Evolutionary conservation across 306 rosid species (phyloP).

Genomic region (Prunus persica): DNA sequence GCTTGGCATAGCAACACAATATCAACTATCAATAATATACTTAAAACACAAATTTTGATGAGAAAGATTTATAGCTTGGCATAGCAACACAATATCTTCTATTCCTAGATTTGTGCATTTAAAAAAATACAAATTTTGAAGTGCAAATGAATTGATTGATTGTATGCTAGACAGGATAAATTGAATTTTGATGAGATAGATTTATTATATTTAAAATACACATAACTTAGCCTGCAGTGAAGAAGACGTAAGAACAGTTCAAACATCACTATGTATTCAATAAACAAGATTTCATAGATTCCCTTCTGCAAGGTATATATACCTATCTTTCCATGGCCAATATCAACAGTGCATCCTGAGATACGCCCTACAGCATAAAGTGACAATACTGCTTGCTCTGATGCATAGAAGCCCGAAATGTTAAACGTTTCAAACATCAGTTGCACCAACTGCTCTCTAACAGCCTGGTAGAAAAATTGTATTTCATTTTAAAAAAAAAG

Average conservation of each 20-base stretch:
- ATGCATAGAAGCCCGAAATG: conserved; percentile 98
- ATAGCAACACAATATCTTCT: background rate
- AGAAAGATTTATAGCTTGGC: background rate
- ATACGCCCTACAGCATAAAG: conserved; percentile 95
- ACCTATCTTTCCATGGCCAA: conserved; percentile 99
- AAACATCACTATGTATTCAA: background rate
- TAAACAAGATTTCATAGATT: conserved; percentile 6
- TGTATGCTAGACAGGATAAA: background rate
- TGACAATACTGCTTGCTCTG: conserved; percentile 94
- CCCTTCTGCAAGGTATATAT: conserved; percentile 13
- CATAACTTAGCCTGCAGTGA: background rate
- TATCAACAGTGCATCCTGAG: conserved; percentile 95
- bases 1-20: background rate
- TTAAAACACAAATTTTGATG: background rate
- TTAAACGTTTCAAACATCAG: conserved; percentile 98
- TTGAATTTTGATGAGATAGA: background rate
- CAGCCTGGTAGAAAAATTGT: conserved; percentile 53
- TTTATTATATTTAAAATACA: background rate
- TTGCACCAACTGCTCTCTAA: conserved; percentile 94
- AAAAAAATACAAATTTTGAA: background rate
- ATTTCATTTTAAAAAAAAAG: conserved; percentile 1
- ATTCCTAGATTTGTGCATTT: background rate
- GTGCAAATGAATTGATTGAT: background rate
- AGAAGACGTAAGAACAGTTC: background rate
- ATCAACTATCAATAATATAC: background rate